A percentile compares a stretch with the other conserved stretches of the same genome.
Evolutionary conservation across 208 protist genomes (phyloP).

Genomic region (Trypanosoma theileri): DNA sequence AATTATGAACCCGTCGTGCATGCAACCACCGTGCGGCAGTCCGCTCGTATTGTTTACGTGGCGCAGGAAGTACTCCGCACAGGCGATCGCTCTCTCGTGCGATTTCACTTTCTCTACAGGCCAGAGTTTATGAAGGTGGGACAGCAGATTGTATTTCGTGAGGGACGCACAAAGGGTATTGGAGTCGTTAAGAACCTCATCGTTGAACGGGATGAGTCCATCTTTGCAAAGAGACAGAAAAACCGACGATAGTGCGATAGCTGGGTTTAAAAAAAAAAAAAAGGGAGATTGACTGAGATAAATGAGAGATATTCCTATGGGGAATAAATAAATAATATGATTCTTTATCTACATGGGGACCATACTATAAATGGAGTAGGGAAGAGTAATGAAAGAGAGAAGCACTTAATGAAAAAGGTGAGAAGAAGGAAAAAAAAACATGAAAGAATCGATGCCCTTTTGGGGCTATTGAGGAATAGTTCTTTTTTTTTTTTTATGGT

Average conservation of each 20-base stretch:
- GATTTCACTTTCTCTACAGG: conserved; percentile 93
- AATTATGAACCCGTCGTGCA: conserved; percentile 98
- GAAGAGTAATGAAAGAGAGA: no score
- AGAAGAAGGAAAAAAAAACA: no score
- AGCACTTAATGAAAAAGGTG: no score
- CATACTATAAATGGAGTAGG: no score
- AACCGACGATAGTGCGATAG: conserved; percentile 22
- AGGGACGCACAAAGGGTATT: conserved; percentile 94
- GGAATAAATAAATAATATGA: no score
- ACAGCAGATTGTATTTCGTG: conserved; percentile 92
- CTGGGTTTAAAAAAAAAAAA: conserved; percentile 10
- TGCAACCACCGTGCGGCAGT: conserved; percentile 89
- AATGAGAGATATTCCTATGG: no score
- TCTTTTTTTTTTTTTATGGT: no score
- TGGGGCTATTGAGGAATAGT: no score
- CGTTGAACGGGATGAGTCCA: conserved; percentile 35
- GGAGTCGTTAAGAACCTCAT: conserved; percentile 83
- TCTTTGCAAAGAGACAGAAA: conserved; percentile 48
- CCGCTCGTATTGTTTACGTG: conserved; percentile 83
- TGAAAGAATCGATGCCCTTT: no score
- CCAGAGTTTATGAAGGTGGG: conserved; percentile 94
- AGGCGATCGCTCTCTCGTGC: conserved; percentile 91
- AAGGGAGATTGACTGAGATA: background rate
- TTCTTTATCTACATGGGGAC: no score
- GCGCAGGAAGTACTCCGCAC: conserved; percentile 93